Conservation (phyloP, 2,329 filamentous ascomycete species). For the Coniochaeta sp. region DNA sequence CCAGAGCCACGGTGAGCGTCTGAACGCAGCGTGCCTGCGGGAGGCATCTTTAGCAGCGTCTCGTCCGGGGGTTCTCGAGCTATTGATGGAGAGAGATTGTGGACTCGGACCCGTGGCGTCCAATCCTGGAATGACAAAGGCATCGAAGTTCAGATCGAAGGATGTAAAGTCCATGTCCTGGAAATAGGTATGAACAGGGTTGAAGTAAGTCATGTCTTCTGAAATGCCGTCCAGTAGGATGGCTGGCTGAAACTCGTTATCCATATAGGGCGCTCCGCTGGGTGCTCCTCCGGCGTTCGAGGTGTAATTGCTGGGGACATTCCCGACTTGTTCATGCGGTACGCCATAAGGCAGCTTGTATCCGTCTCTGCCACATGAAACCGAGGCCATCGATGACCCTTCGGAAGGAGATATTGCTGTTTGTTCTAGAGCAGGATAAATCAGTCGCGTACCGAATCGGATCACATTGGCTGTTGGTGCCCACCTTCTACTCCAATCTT, state of each 20-base stretch:
- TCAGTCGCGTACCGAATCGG: not conserved
- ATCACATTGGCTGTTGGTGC: not conserved
- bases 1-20: constrained; percentile 25
- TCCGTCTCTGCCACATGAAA: not conserved
- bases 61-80: constrained; percentile 9
- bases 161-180: constrained; percentile 24
- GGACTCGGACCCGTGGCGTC: constrained; percentile 19
- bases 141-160: constrained; percentile 23
- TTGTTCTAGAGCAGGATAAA: not conserved
- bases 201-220: constrained; percentile 18
- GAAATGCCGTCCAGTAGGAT: constrained; percentile 15
- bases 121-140: constrained; percentile 18
- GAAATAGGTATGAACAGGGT: constrained; percentile 18
- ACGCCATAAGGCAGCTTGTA: not conserved
- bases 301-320: not conserved
- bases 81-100: constrained; percentile 13
- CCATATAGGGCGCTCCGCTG: not conserved
- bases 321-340: not conserved
- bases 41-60: constrained; percentile 15
- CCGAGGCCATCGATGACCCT: not conserved
- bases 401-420: constrained; percentile 2
- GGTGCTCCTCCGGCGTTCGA: not conserved
- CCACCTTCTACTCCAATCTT: constrained; percentile 10
- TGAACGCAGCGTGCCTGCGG: constrained; percentile 23
- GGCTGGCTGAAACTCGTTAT: constrained; percentile 2